Percentiles rank a stretch among this genome's conserved stretches.
phyloP scores from a whole-genome alignment of 352 stramenopile genomes.

The Phytophthora cryptogea region DNA sequence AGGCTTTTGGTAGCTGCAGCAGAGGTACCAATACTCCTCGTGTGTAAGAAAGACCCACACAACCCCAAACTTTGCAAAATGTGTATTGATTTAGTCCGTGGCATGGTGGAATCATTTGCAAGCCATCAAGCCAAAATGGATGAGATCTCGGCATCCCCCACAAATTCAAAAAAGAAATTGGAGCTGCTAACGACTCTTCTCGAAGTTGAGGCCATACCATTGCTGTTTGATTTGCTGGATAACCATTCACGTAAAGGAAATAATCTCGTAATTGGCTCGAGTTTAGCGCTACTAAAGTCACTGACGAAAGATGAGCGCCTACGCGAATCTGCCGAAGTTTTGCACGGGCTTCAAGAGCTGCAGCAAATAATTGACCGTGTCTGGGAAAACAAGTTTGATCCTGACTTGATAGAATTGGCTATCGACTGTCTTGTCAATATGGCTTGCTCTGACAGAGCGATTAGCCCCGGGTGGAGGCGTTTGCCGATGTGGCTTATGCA shows the following conservation, averaged over 20 bases:
- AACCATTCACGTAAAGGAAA: slow-evolving; percentile 21
- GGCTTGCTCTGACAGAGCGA: slow-evolving; percentile 38
- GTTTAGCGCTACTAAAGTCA: slow-evolving; percentile 42
- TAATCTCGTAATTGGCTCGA: slow-evolving; percentile 20
- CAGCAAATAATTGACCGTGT: slow-evolving; percentile 33
- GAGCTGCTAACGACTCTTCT: slow-evolving; percentile 29
- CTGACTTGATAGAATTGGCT: slow-evolving; percentile 38
- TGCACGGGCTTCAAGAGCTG: slow-evolving; percentile 38
- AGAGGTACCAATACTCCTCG: slow-evolving; percentile 12
- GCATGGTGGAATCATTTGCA: slow-evolving; percentile 20
- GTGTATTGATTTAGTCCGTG: slow-evolving; percentile 21
- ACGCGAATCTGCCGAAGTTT: slow-evolving; percentile 32
- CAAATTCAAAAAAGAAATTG: slow-evolving; percentile 9
- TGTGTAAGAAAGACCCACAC: slow-evolving; percentile 17
- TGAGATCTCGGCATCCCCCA: background rate
- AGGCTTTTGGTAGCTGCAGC: slow-evolving; percentile 13
- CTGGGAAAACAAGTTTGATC: slow-evolving; percentile 23
- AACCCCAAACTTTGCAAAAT: slow-evolving; percentile 21
- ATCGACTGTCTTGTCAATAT: slow-evolving; percentile 56
- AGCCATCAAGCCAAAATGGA: background rate
- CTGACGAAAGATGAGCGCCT: slow-evolving; percentile 35
- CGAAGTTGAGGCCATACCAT: slow-evolving; percentile 22
- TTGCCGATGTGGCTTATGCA: slow-evolving; percentile 40
- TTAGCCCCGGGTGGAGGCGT: slow-evolving; percentile 32
- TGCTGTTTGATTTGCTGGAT: slow-evolving; percentile 35